Evolutionary conservation across 176 grass and related monocot species (phyloP), one percentile per base, ranked within the genome.

Genomic region (Bromus sterilis): DNA sequence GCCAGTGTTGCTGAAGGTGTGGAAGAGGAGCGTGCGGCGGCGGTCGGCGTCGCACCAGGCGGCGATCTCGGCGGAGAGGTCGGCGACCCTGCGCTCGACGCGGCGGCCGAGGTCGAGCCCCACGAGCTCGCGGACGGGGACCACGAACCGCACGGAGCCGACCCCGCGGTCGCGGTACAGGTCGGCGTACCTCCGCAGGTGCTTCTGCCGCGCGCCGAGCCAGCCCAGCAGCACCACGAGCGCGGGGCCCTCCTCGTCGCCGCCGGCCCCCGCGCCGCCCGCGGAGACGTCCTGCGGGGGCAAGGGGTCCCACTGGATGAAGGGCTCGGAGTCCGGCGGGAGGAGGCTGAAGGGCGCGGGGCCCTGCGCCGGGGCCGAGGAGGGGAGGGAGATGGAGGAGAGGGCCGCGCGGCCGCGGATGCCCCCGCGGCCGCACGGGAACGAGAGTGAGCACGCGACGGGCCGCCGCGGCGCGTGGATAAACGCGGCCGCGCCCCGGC

Each of bases 1-100:
- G 4, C 96, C 91, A 11, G 96, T 99, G 82, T 99, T 99, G 96
- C 96, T 99, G 82, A 99, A 99, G 5, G 96, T 93, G 81, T 99
- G 96, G 86, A 99, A 93, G 31, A 99, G 84, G 49, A 99, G 82
- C 51, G 89, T 85, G 33, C 96, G 85, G 4, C 82, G 86, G 25
- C 84, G 80, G 56, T 93, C 88, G 28, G 88, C 86, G 6, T 91
- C 83, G 93, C 96, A 99, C 96, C 96, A 99, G 0, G 83, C 89
- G 16, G 61, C 72, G 23, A 99, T 87, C 84, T 99, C 89, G 18
- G 31, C 56, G 7, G 93, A 58, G 55, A 95, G 94, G 14, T 82
- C 64, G 68, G 81, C 86, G 41, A 99, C 83, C 91, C 86, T 91
- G 49, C 71, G 82, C 81, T 99, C 90, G 32, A 99, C 60, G 44